Percentiles rank a stretch among this genome's conserved stretches.
Evolutionary conservation across 192 early-diverging fungal genomes (phyloP).

Genomic region (Backusella circina): DNA sequence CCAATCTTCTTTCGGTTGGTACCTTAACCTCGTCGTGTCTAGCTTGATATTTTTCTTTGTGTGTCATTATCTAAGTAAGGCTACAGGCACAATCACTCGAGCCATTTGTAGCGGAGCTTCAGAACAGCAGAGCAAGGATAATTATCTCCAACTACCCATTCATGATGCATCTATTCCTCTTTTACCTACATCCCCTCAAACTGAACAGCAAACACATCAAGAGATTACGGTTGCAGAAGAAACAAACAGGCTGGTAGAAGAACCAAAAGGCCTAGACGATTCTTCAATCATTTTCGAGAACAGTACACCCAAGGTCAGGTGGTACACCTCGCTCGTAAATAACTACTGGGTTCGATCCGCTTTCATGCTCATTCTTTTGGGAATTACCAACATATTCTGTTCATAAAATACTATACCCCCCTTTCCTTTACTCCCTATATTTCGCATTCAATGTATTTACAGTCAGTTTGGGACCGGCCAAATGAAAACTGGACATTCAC

Average conservation of each 20-base stretch:
- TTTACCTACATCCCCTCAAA: neutral
- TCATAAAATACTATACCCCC: neutral
- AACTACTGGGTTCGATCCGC: slow-evolving; percentile 4
- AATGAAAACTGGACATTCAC: too few species aligned
- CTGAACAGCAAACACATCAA: neutral
- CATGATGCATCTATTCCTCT: slow-evolving; percentile 10
- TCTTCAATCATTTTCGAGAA: neutral
- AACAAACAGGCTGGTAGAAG: neutral
- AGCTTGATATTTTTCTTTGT: slow-evolving; percentile 48
- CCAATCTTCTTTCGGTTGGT: slow-evolving; percentile 37
- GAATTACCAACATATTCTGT: neutral
- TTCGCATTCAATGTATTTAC: too few species aligned
- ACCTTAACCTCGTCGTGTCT: slow-evolving; percentile 42
- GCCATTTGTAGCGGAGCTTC: slow-evolving; percentile 15
- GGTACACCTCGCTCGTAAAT: neutral
- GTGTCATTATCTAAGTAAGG: slow-evolving; percentile 41
- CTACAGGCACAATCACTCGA: slow-evolving; percentile 36
- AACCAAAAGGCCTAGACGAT: neutral
- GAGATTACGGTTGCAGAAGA: neutral
- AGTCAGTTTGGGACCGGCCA: too few species aligned
- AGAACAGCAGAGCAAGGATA: neutral
- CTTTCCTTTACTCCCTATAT: neutral
- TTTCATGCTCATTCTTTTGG: neutral
- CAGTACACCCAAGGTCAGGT: neutral
- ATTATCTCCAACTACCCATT: neutral